A percentile compares a stretch with the other conserved stretches of the same genome.
These are phyloP conservation scores for Elsinoe arachidis DNA, from an alignment of 2,329 filamentous ascomycete genomes.

Conservation along the genomic window DNA sequence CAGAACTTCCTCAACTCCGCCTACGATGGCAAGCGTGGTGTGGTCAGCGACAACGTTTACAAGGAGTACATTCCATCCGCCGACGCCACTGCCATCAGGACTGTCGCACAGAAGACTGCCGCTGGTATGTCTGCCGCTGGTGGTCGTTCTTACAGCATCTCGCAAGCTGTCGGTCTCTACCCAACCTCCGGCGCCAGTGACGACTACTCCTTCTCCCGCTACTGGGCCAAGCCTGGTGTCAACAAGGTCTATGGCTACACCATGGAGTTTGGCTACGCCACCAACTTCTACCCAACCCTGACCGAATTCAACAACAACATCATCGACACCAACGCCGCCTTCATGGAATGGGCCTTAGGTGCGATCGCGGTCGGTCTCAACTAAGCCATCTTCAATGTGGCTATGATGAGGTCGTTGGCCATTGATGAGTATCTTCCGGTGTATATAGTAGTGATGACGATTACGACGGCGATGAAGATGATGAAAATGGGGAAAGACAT, in stretches of 20 bases:
- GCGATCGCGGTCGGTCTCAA: conserved; percentile 27
- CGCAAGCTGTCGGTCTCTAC: conserved; percentile 31
- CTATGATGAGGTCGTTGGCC: too few relatives aligned
- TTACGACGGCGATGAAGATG: too few relatives aligned
- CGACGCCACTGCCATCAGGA: conserved; percentile 28
- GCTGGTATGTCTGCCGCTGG: conserved; percentile 32
- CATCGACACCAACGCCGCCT: conserved; percentile 34
- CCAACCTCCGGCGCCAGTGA: conserved; percentile 31
- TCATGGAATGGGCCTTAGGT: conserved; percentile 34
- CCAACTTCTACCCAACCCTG: conserved; percentile 34
- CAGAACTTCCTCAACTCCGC: conserved; percentile 47
- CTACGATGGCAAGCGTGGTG: conserved; percentile 45
- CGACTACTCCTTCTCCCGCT: conserved; percentile 33
- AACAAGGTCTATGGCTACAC: conserved; percentile 35
- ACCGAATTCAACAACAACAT: conserved; percentile 35
- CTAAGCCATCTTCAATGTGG: neutral
- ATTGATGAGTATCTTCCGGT: too few relatives aligned
- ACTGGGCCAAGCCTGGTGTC: conserved; percentile 27
- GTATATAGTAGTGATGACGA: too few relatives aligned
- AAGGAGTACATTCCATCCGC: conserved; percentile 33
- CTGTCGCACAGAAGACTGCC: conserved; percentile 27
- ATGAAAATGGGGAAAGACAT: too few relatives aligned
- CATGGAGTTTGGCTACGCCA: conserved; percentile 32
- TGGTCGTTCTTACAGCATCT: conserved; percentile 26
- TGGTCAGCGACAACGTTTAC: conserved; percentile 45